Percentiles rank a stretch among this genome's conserved stretches.
Conservation (phyloP, 768 basidiomycete genomes). For the Russula dissimulans region DNA sequence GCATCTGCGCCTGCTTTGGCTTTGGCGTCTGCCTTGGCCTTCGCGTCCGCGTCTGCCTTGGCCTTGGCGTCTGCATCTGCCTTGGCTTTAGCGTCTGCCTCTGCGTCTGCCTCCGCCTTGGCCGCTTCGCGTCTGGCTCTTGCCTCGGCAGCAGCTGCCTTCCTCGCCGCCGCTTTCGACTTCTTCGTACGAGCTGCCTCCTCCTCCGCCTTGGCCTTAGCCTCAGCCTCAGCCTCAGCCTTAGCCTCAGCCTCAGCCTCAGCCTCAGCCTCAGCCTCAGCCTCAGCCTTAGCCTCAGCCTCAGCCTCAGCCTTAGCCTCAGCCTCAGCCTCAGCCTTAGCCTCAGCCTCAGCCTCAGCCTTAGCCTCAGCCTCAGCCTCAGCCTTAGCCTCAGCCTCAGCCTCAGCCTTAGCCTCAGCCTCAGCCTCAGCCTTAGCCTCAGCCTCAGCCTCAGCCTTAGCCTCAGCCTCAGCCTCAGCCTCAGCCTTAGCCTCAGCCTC, state of each 20-base stretch:
- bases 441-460: neutral
- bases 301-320: neutral
- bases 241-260: neutral
- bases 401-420: neutral
- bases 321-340: too few relatives aligned
- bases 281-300: neutral
- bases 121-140: neutral
- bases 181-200: neutral
- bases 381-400: neutral
- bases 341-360: neutral
- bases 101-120: neutral
- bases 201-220: neutral
- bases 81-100: neutral
- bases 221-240: neutral
- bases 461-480: neutral
- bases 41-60: neutral
- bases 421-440: neutral
- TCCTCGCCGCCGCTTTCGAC: neutral
- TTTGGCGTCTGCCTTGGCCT: too few relatives aligned
- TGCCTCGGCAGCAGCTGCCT: neutral
- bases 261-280: neutral
- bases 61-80: neutral
- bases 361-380: neutral
- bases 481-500: neutral
- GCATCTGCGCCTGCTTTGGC: too few relatives aligned